Base-by-base conservation (phyloP, 345 rosid species). In the Chamaenerion angustifolium region DNA sequence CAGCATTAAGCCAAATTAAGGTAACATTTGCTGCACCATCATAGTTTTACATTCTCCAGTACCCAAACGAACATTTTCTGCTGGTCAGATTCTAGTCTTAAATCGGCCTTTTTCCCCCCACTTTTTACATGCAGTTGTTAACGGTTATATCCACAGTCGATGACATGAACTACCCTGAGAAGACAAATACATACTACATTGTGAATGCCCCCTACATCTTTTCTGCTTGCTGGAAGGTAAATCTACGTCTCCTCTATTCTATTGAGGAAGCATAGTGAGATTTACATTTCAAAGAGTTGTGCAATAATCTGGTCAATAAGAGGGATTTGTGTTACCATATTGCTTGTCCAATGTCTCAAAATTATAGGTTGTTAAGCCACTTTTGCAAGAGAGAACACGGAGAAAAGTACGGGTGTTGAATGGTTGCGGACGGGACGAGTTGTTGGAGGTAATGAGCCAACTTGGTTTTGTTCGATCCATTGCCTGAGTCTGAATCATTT, bases 111-210 rank as follows among this genome's bases (percentile, higher is more conserved):
- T 42, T 53, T 60, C 19, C 15, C n/a, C n/a, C n/a, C n/a, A n/a
- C n/a, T n/a, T n/a, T n/a, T n/a, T n/a, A n/a, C n/a, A 57, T 76
- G 77, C 88, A 90, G 98, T 61, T 86, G 54, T 27, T 90, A 77
- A 92, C 96, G 40, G 65, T 75, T 56, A 81, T 92, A 73, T 67
- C 96, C 1, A 83, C 81, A 19, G 68, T 92, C 27, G 96, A 92
- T 68, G 98, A 92, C 70, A 67, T 83, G 68, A 92, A 92, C 74
- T 92, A 92, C 63, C 98, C 98, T 2, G 96, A 92, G 80, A 92
- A 78, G 80, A 81, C 98, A 17, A 69, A 74, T 57, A 71, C 89
- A 0, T 92, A 92, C 65, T 92, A 78, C 67, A 76, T 87, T 57
- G 98, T 78, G 48, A 92, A 92, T 56, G 96, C 67, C 48, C 98